Conservation (phyloP, 106 monocot species). For the Alisma plantagoaquatica region DNA sequence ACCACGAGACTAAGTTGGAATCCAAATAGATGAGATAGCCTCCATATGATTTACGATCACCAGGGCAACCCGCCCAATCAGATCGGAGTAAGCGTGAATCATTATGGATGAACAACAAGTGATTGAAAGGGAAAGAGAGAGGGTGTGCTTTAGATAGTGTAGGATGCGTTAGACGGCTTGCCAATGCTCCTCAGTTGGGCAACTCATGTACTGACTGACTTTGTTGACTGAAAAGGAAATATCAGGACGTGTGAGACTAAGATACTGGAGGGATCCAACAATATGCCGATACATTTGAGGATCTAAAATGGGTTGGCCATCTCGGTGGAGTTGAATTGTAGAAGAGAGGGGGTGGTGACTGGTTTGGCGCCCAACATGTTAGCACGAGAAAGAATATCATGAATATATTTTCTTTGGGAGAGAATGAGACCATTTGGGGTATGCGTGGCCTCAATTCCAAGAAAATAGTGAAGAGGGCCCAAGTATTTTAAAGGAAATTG, state of each 20-base stretch:
- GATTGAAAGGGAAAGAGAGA: not conserved
- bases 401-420: not conserved
- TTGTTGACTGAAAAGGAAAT: constrained; percentile 1
- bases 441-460: not conserved
- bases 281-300: not conserved
- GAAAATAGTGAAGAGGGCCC: not conserved
- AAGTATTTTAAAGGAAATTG: not conserved
- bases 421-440: not conserved
- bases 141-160: not conserved
- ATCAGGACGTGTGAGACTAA: not conserved
- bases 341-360: not conserved
- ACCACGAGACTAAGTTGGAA: not conserved
- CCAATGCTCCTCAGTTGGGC: not conserved
- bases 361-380: not conserved
- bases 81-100: not conserved
- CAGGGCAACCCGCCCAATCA: not conserved
- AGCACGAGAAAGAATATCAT: not conserved
- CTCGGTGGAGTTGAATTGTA: not conserved
- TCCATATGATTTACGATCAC: not conserved
- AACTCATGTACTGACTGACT: not conserved
- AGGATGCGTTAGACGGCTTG: not conserved
- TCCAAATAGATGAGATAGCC: not conserved
- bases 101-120: not conserved
- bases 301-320: not conserved
- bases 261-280: not conserved